phyloP scores from a whole-genome alignment of 1,284 basidiomycete genomes.

The Dichomitus squalens region DNA sequence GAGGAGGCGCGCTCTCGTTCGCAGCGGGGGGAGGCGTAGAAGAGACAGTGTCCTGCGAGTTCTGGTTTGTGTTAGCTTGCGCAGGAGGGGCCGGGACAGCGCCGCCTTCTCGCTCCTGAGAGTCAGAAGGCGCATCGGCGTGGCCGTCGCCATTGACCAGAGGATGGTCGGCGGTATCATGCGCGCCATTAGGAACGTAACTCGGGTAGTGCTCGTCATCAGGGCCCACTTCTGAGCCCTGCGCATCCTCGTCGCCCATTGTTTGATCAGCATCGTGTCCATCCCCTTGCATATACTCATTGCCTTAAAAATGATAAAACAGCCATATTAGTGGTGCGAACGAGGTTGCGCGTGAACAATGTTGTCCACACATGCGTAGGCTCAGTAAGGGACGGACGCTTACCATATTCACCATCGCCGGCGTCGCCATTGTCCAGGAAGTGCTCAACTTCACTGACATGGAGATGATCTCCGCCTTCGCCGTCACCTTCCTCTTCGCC shows the following conservation, averaged over 20 bases:
- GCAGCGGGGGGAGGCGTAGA: constrained; percentile 27
- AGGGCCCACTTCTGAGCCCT: constrained; percentile 31
- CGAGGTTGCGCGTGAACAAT: constrained; percentile 30
- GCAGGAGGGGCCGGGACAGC: constrained; percentile 8
- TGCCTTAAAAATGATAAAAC: constrained; percentile 48
- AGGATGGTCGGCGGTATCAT: constrained; percentile 26
- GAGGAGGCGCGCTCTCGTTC: constrained; percentile 35
- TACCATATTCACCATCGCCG: constrained; percentile 47
- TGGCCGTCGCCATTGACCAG: constrained; percentile 27
- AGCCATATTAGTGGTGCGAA: constrained; percentile 58
- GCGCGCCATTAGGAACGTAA: constrained; percentile 23
- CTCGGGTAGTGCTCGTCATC: constrained; percentile 35
- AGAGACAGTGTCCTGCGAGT: constrained; percentile 19
- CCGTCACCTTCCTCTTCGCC: constrained; percentile 58
- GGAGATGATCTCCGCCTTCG: constrained; percentile 49
- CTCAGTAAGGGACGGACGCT: constrained; percentile 39
- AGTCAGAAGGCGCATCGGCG: constrained; percentile 27
- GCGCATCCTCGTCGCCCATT: constrained; percentile 32
- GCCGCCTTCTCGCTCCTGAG: constrained; percentile 19
- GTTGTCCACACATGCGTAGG: constrained; percentile 35
- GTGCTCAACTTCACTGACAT: constrained; percentile 46
- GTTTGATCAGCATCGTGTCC: constrained; percentile 36
- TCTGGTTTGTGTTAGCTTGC: constrained; percentile 14
- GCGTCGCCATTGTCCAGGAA: constrained; percentile 37
- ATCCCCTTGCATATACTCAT: constrained; percentile 43